Conservation (phyloP, 1,284 basidiomycete genomes). For the Cystobasidium sp. region DNA sequence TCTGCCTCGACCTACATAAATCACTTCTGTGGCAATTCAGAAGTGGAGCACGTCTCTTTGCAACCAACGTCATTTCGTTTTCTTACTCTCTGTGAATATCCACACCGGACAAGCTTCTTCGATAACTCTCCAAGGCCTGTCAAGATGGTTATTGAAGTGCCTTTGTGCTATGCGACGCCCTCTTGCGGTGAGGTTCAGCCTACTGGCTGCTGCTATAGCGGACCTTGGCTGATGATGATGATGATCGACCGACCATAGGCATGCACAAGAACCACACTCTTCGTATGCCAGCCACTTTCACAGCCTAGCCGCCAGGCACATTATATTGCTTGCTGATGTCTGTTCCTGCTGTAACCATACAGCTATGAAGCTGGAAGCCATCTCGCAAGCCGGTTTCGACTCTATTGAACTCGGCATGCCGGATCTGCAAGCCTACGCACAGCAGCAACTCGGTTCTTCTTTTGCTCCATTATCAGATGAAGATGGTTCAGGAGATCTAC, state of each 20-base stretch:
- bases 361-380: constrained; percentile 45
- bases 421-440: constrained; percentile 47
- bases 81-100: not conserved
- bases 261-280: constrained; percentile 44
- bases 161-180: constrained; percentile 43
- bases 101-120: not conserved
- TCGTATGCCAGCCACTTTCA: constrained; percentile 20
- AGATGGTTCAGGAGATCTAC: constrained; percentile 28
- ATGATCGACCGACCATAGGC: constrained; percentile 20
- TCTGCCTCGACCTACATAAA: too few relatives aligned
- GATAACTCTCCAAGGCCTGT: not conserved
- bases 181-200: constrained; percentile 21
- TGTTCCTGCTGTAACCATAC: not conserved
- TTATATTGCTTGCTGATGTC: not conserved
- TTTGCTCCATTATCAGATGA: constrained; percentile 39
- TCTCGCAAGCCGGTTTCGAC: constrained; percentile 47
- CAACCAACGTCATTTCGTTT: not conserved
- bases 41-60: too few relatives aligned
- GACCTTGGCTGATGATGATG: not conserved
- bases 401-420: constrained; percentile 50
- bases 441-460: constrained; percentile 11
- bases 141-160: constrained; percentile 33
- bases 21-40: too few relatives aligned
- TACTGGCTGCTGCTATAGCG: not conserved
- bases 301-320: not conserved